Percentiles rank a stretch among this genome's conserved stretches.
These are phyloP conservation scores for Lignosus rhinocerotis DNA, from an alignment of 1,284 basidiomycete genomes.

Conservation along the genomic window DNA sequence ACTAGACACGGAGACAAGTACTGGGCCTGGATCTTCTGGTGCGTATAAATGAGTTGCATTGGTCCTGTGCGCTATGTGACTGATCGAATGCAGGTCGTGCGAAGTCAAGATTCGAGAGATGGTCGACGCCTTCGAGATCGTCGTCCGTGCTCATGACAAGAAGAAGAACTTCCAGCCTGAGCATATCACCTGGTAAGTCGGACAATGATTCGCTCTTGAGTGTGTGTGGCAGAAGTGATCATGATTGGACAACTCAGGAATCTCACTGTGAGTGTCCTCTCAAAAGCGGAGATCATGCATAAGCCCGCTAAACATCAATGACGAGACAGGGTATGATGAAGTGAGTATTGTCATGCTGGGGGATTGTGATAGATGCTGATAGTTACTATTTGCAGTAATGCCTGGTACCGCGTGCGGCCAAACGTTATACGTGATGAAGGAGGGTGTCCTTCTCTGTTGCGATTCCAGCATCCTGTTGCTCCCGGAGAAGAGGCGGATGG, in stretches of 20 bases:
- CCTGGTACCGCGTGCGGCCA: constrained; percentile 28
- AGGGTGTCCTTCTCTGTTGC: constrained; percentile 5
- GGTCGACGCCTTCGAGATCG: constrained; percentile 20
- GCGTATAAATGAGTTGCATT: not conserved
- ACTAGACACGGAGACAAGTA: constrained; percentile 26
- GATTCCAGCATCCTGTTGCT: constrained; percentile 27
- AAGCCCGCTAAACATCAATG: not conserved
- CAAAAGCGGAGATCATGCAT: not conserved
- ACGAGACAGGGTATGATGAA: constrained; percentile 26
- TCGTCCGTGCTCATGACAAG: constrained; percentile 24
- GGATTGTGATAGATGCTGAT: not conserved
- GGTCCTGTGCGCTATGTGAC: not conserved
- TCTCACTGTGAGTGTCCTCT: constrained; percentile 1
- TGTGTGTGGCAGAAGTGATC: not conserved
- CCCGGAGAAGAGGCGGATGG: constrained; percentile 21
- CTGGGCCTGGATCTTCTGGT: constrained; percentile 32
- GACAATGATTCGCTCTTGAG: not conserved
- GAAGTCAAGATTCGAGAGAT: constrained; percentile 23
- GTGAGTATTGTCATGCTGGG: constrained; percentile 6
- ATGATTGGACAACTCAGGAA: constrained; percentile 5
- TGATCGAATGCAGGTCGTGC: constrained; percentile 20
- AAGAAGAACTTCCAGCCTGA: constrained; percentile 28
- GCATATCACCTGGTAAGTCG: constrained; percentile 20
- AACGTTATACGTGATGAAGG: constrained; percentile 9
- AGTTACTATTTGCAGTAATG: constrained; percentile 15